Evolutionary conservation across 2,329 filamentous ascomycete genomes (phyloP).

Genomic region (Thielaviopsis musarum): DNA sequence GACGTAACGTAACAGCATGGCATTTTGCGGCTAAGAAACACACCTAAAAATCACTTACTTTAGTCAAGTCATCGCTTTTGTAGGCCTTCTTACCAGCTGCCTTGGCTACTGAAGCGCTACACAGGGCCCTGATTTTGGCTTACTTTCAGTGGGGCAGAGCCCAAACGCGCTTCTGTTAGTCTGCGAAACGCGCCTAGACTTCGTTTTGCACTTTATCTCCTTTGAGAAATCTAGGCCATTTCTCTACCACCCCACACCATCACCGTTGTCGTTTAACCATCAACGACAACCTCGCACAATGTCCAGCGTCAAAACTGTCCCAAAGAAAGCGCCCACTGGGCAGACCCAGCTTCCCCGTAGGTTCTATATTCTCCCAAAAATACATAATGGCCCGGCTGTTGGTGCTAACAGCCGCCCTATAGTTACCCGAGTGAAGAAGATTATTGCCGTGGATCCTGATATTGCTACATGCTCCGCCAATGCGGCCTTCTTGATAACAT

Average conservation of each 20-base stretch:
- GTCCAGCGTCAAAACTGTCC: slow-evolving; percentile 1
- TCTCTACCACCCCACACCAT: not conserved
- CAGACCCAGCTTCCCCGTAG: slow-evolving; percentile 71
- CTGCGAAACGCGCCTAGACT: not conserved
- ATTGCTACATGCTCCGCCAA: slow-evolving; percentile 79
- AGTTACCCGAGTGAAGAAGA: slow-evolving; percentile 95
- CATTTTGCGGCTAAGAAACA: not conserved
- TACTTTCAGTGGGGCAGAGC: not conserved
- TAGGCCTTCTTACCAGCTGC: not conserved
- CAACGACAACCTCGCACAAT: slow-evolving; percentile 1
- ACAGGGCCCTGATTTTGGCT: not conserved
- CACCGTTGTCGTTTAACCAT: not conserved
- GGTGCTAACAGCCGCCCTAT: slow-evolving; percentile 10
- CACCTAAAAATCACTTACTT: no score
- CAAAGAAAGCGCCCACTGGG: slow-evolving; percentile 58
- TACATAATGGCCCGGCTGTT: not conserved
- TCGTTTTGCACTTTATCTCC: not conserved
- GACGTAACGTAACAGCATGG: not conserved
- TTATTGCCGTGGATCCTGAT: slow-evolving; percentile 76
- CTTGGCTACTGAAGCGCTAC: not conserved
- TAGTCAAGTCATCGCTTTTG: no score
- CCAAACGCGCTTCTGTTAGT: not conserved
- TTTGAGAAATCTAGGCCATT: not conserved
- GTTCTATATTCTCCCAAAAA: slow-evolving; percentile 19
- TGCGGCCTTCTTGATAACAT: slow-evolving; percentile 81